These are phyloP conservation scores for Punctularia strigosozonata DNA, from an alignment of 768 basidiomycete species.

Conservation along the genomic window DNA sequence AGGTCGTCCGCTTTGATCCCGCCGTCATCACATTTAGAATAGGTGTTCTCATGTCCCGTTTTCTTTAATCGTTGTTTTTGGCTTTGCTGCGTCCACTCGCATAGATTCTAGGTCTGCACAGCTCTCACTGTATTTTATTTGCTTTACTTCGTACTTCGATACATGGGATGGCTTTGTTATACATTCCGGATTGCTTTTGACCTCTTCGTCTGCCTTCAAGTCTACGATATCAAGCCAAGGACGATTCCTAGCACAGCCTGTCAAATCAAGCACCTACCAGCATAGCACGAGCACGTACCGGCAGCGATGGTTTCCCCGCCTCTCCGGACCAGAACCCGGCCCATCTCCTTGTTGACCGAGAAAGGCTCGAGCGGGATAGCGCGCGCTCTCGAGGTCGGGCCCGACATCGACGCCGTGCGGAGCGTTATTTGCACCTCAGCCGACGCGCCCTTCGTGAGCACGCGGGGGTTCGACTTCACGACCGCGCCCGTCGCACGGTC, in stretches of 20 bases:
- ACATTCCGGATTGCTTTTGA: not conserved
- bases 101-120: no score
- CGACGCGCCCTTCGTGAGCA: constrained; percentile 73
- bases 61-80: no score
- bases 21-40: no score
- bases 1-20: no score
- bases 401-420: constrained; percentile 39
- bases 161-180: no score
- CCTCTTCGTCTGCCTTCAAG: constrained; percentile 8
- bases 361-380: constrained; percentile 85
- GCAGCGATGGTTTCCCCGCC: constrained; percentile 93
- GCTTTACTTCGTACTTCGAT: no score
- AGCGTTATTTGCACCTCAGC: constrained; percentile 81
- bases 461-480: constrained; percentile 75
- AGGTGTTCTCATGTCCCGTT: no score
- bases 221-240: constrained; percentile 28
- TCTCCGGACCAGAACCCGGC: constrained; percentile 74
- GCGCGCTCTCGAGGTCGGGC: constrained; percentile 29
- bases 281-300: constrained; percentile 30
- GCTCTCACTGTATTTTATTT: no score
- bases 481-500: constrained; percentile 71
- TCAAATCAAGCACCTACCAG: not conserved
- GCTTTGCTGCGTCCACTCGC: no score
- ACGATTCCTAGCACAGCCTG: constrained; percentile 27
- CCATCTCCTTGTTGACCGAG: constrained; percentile 89